Base-by-base conservation (phyloP, 2,329 filamentous ascomycete species). In the Byssochlamys sp. region DNA sequence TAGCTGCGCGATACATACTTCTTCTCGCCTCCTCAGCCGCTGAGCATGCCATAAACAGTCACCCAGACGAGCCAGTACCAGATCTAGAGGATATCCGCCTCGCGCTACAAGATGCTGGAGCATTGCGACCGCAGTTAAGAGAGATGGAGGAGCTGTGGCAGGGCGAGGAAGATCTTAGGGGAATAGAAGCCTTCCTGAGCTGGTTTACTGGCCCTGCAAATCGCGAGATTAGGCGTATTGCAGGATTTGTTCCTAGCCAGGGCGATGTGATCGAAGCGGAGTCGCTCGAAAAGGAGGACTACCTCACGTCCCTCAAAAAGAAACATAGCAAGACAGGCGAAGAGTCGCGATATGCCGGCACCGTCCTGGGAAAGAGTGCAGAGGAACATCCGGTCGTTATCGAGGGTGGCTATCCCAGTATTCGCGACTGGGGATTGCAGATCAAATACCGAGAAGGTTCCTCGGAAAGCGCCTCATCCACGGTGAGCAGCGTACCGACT, bases 291-390 rank as follows among this genome's bases (percentile, higher is more conserved):
- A 83, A 83, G 58, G 85, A 84, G 25, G 87, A 91, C 69, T 91
- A 88, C 67, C 69, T 91, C 19, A 84, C 81, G 57, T 88, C 85
- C 3, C 77, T 97, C 49, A 96, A 95, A 74, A 94, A 91, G 75
- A 96, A 95, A 69, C 89, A 95, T 72, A 91, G 87, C 75, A 95
- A 94, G 66, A 89, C 88, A 0, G 89, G 88, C 61, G 90, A 95
- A 67, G 91, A 95, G 67, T 86, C 87, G 9, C 87, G 92, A 66
- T 95, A 90, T 71, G 84, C 87, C 63, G 90, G 90, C 29, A 96
- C 92, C 0, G 82, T 94, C 0, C 78, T 97, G 10, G 92, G 92
- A 3, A 86, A 86, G 62, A 78, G 81, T 51, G 81, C 81, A 53
- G 90, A 95, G 63, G 82, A 86, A 57, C 84, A 84, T 66, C 82